phyloP scores from a whole-genome alignment of 2,329 filamentous ascomycete genomes.

The Cladosporium sp. region DNA sequence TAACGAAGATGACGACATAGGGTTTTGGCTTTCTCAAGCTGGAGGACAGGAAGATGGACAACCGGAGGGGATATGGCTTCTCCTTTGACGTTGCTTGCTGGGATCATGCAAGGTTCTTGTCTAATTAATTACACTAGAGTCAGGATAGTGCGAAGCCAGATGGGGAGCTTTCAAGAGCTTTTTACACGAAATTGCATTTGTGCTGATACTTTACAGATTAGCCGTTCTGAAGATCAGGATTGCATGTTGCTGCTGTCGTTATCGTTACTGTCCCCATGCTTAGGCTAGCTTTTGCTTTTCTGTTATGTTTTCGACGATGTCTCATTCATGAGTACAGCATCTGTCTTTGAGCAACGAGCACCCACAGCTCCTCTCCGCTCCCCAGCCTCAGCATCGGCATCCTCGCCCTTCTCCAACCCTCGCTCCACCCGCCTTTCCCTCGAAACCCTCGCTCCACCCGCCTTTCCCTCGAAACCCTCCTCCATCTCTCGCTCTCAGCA shows the following conservation, averaged over 20 bases:
- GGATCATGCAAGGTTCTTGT: background rate
- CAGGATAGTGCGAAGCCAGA: background rate
- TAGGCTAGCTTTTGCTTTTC: background rate
- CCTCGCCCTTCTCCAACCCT: slow-evolving; percentile 44
- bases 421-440: slow-evolving; percentile 58
- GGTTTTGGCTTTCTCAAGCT: background rate
- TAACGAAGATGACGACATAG: background rate
- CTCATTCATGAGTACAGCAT: background rate
- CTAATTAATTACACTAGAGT: background rate
- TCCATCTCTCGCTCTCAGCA: slow-evolving; percentile 54
- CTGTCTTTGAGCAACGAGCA: background rate
- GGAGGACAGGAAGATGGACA: background rate
- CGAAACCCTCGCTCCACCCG: slow-evolving; percentile 56
- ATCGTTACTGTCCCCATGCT: background rate
- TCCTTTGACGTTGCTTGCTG: background rate
- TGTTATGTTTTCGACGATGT: background rate
- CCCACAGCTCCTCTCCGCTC: background rate
- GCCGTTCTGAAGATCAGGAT: background rate
- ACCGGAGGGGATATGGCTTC: background rate
- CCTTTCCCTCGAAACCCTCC: slow-evolving; percentile 55
- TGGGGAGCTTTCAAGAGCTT: background rate
- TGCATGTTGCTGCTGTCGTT: background rate
- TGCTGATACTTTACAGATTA: background rate
- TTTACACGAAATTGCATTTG: background rate
- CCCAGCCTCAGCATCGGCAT: background rate